phyloP scores from a whole-genome alignment of 2,329 filamentous ascomycete species.

The Hypoxylon sp. region DNA sequence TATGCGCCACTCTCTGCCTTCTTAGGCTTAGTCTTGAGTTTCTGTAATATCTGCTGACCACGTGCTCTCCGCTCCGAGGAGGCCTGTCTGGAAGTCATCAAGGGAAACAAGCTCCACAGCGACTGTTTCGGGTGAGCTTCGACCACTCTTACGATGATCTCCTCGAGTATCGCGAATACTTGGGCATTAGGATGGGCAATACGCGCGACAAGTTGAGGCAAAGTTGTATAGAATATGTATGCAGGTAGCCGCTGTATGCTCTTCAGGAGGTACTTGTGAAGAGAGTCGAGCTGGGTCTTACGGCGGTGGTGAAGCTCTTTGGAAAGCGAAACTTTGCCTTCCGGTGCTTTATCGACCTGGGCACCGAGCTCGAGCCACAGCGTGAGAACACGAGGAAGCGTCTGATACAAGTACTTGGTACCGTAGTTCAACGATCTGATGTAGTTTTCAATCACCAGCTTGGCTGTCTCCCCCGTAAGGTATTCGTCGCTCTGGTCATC shows the following conservation, averaged over 20 bases:
- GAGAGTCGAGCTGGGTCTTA: constrained; percentile 72
- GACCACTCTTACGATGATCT: constrained; percentile 89
- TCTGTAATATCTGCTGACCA: constrained; percentile 64
- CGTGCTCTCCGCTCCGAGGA: constrained; percentile 69
- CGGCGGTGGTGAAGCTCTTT: constrained; percentile 66
- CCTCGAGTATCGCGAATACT: constrained; percentile 80
- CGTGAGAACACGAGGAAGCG: constrained; percentile 88
- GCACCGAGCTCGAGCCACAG: constrained; percentile 94
- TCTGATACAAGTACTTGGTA: constrained; percentile 96
- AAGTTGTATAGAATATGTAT: constrained; percentile 82
- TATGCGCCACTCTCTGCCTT: constrained; percentile 63
- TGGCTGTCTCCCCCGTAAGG: constrained; percentile 81
- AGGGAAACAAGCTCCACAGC: constrained; percentile 88
- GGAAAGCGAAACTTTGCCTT: constrained; percentile 65
- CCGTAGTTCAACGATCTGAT: constrained; percentile 87
- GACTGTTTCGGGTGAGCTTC: constrained; percentile 89
- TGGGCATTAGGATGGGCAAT: constrained; percentile 86
- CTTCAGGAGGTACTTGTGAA: constrained; percentile 83
- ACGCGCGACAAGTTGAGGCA: constrained; percentile 95
- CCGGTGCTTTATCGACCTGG: constrained; percentile 72
- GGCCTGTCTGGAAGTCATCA: constrained; percentile 82
- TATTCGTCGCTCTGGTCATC: constrained; percentile 82
- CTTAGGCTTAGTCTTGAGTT: constrained; percentile 60
- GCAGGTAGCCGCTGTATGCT: constrained; percentile 79
- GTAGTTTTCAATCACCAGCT: constrained; percentile 94